Evolutionary conservation across 2,329 filamentous ascomycete species (phyloP).

Genomic region (Alternaria ethzedia): DNA sequence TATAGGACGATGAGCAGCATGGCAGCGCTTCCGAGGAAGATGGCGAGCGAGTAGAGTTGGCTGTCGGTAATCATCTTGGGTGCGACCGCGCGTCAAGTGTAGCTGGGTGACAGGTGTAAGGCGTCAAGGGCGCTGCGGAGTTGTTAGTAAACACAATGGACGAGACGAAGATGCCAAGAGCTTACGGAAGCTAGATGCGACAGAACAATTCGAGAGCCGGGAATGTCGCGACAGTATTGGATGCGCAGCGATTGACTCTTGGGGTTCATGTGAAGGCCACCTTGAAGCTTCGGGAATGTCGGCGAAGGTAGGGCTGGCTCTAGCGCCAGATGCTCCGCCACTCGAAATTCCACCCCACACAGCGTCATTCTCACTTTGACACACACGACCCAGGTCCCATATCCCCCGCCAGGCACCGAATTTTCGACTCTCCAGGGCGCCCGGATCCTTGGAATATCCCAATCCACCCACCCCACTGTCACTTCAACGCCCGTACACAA

Average conservation of each 20-base stretch:
- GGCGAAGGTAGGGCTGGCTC: conserved; percentile 19
- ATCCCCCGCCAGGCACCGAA: conserved; percentile 23
- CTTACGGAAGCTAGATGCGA: conserved; percentile 7
- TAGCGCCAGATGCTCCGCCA: conserved; percentile 23
- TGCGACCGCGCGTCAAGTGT: conserved; percentile 36
- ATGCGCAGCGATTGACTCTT: conserved; percentile 9
- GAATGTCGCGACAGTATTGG: conserved; percentile 9
- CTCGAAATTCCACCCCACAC: conserved; percentile 36
- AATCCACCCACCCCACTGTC: conserved; percentile 9
- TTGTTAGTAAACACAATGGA: conserved; percentile 17
- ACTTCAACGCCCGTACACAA: conserved; percentile 13
- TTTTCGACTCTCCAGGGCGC: conserved; percentile 15
- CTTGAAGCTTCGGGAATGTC: conserved; percentile 31
- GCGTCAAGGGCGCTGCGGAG: conserved; percentile 21
- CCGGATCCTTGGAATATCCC: background rate
- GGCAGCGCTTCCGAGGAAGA: conserved; percentile 87
- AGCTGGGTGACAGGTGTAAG: conserved; percentile 12
- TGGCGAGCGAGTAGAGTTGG: conserved; percentile 87
- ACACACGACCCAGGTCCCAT: conserved; percentile 23
- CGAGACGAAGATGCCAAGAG: background rate
- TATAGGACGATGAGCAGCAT: conserved; percentile 95
- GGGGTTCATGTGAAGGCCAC: conserved; percentile 28
- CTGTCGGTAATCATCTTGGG: conserved; percentile 90
- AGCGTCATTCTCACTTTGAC: conserved; percentile 48
- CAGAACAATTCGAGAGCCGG: background rate